Conservation (phyloP, 257 asterid genomes). For the Rauvolfia tetraphylla region DNA sequence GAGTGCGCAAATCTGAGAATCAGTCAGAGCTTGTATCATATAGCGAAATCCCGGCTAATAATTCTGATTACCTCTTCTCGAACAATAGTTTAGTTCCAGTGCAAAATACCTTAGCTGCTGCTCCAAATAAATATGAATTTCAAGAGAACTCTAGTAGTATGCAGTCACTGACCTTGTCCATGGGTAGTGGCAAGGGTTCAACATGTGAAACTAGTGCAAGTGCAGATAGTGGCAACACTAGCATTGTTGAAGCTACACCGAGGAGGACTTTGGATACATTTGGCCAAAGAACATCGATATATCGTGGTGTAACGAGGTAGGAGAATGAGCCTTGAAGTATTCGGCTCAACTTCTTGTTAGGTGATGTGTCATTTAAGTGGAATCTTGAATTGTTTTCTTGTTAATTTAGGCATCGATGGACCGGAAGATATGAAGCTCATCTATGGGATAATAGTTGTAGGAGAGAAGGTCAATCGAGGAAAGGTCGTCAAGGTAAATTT, state of each 20-base stretch:
- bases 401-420: constrained; percentile 82
- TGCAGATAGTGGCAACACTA: constrained; percentile 44
- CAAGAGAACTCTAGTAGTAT: constrained; percentile 53
- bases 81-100: constrained; percentile 40
- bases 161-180: constrained; percentile 71
- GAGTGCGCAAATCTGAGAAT: constrained; percentile 48
- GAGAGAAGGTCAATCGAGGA: constrained; percentile 88
- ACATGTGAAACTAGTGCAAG: constrained; percentile 38
- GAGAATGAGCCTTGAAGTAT: not conserved
- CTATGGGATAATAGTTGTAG: constrained; percentile 95
- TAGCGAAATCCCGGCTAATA: constrained; percentile 46
- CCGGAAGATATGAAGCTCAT: constrained; percentile 93
- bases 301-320: constrained; percentile 93
- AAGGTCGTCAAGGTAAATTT: constrained; percentile 86
- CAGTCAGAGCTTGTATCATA: constrained; percentile 49
- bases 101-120: constrained; percentile 31
- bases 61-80: constrained; percentile 47
- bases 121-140: constrained; percentile 29
- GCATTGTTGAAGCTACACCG: constrained; percentile 62
- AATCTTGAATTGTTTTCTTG: not conserved
- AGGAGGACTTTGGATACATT: constrained; percentile 73
- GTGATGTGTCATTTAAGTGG: not conserved
- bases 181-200: constrained; percentile 74
- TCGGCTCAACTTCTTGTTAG: too few relatives aligned
- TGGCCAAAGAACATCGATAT: constrained; percentile 94